These are phyloP conservation scores for Sporothrix mexicana DNA, from an alignment of 2,329 filamentous ascomycete species.

Conservation along the genomic window DNA sequence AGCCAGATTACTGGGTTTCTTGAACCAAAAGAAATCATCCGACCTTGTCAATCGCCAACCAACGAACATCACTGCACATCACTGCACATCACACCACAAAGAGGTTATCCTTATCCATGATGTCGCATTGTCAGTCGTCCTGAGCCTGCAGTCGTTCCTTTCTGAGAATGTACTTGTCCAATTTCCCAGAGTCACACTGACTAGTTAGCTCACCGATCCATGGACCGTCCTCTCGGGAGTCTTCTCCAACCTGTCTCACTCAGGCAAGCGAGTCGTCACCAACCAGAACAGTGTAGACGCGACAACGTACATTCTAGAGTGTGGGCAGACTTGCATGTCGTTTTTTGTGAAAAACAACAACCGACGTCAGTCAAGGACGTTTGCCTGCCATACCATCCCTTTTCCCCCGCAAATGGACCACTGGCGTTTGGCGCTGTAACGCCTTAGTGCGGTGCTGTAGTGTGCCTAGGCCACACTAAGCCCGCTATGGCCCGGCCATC, in stretches of 20 bases:
- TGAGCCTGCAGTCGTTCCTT: neutral
- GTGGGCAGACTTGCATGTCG: neutral
- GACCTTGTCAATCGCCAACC: too few species aligned
- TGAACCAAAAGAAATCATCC: neutral
- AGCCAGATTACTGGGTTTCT: too few species aligned
- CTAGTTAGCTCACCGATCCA: neutral
- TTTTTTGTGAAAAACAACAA: too few species aligned
- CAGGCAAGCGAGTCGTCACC: neutral
- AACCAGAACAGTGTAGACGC: neutral
- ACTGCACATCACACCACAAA: neutral
- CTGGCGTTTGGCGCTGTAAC: neutral
- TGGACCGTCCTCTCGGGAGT: neutral
- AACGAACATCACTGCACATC: too few species aligned
- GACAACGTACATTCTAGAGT: neutral
- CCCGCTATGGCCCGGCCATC: slow-evolving; percentile 2
- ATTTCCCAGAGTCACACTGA: neutral
- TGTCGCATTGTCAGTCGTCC: neutral
- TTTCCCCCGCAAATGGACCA: neutral
- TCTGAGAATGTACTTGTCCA: neutral
- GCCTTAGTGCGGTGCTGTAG: neutral
- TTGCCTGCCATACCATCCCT: neutral
- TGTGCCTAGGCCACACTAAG: neutral
- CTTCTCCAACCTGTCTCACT: neutral
- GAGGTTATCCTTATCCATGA: neutral
- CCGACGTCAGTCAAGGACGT: too few species aligned